Evolutionary conservation across 768 basidiomycete genomes (phyloP), one percentile per base, ranked within the genome.

Genomic region (Bullera alba): DNA sequence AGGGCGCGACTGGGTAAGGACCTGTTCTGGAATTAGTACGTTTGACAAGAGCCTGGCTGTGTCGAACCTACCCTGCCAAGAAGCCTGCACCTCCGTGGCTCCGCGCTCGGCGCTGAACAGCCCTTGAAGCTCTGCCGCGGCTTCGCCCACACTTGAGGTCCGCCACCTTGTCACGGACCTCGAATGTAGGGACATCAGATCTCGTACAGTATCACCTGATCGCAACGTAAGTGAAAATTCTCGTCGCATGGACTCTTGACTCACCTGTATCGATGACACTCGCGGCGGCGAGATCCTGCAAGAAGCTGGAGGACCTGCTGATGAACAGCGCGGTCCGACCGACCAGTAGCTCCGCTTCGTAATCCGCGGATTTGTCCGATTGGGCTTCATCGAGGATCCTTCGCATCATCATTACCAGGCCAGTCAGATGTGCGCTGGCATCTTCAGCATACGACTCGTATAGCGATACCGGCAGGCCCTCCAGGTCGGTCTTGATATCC

Each of bases 61-160:
- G 23, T 29, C 1, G 34, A n/a, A n/a, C 58, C 42, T 15, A 61
- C 61, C 64, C 53, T 65, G 67, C 67, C 67, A 69, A 12, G 53
- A 48, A 1, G 59, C 50, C 25, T 46, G 42, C 23, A 65, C 51
- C 23, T 60, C 63, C 5, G 19, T 14, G 0, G 63, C 36, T 8
- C 51, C 57, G 27, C 46, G 44, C n/a, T 49, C 41, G 1, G 57
- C 42, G 8, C 46, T 48, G 28, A 63, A 65, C 0, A 69, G 26
- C 2, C 61, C 54, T 1, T 56, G 35, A 23, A 69, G 54, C 1
- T 41, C 32, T 0, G 47, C 23, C 2, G 61, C 35, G 3, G 67
- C 61, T 29, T 48, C 45, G 17, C 45, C 43, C 14, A 62, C 48
- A 5, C 56, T 17, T 42, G 34, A 35, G 7, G 54, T 39, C 23